Percentiles rank a stretch among this genome's conserved stretches.
These are phyloP conservation scores for Penicillium odoratum DNA, from an alignment of 495 filamentous ascomycete genomes.

Conservation along the genomic window DNA sequence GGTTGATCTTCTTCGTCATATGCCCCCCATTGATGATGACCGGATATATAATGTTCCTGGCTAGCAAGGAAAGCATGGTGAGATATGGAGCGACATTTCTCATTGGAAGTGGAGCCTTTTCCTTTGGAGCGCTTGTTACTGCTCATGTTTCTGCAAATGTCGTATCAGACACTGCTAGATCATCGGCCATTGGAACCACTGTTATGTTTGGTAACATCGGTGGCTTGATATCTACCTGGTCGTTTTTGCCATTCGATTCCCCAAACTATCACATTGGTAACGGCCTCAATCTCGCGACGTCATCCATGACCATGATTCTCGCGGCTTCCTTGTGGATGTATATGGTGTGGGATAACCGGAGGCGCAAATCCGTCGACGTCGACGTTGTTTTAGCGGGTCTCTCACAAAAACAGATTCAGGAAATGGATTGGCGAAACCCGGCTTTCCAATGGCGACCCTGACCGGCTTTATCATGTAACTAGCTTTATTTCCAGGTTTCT, in stretches of 20 bases:
- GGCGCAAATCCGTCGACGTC: slow-evolving; percentile 52
- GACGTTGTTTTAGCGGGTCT: slow-evolving; percentile 57
- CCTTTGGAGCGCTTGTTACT: slow-evolving; percentile 62
- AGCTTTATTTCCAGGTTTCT: not conserved
- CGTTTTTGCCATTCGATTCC: slow-evolving; percentile 61
- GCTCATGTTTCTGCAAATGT: slow-evolving; percentile 70
- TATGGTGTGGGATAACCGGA: slow-evolving; percentile 65
- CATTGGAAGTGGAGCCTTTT: slow-evolving; percentile 57
- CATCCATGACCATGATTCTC: slow-evolving; percentile 51
- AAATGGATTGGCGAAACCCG: slow-evolving; percentile 73
- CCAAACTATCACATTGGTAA: slow-evolving; percentile 75
- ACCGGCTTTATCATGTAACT: not conserved
- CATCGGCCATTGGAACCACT: slow-evolving; percentile 61
- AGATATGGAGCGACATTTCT: slow-evolving; percentile 75
- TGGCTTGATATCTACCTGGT: slow-evolving; percentile 70
- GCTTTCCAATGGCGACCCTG: slow-evolving; percentile 61
- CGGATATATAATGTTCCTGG: slow-evolving; percentile 74
- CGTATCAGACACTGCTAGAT: slow-evolving; percentile 66
- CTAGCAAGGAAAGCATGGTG: slow-evolving; percentile 47
- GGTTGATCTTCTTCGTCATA: slow-evolving; percentile 47
- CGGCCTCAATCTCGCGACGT: slow-evolving; percentile 67
- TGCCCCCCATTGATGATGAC: slow-evolving; percentile 57
- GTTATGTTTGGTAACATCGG: slow-evolving; percentile 76
- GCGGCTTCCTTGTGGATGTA: slow-evolving; percentile 49
- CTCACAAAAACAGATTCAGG: slow-evolving; percentile 56